Evolutionary conservation across 2,329 filamentous ascomycete species (phyloP).

Genomic region (Ophiobolus disseminans): DNA sequence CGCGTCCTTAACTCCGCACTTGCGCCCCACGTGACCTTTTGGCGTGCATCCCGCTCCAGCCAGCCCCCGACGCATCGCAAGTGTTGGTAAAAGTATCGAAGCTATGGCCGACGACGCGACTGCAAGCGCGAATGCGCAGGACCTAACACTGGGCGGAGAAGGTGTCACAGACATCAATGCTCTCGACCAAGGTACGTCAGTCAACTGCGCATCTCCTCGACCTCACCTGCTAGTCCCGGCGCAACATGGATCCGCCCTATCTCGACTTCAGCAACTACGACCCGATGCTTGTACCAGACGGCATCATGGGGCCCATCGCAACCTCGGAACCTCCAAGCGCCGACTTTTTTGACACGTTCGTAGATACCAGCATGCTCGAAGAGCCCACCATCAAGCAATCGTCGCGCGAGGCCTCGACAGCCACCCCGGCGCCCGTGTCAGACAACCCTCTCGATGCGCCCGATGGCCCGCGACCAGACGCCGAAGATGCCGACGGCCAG

Average conservation of each 20-base stretch:
- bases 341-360: constrained; percentile 3
- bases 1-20: constrained; percentile 10
- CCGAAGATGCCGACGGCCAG: constrained; percentile 64
- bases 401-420: constrained; percentile 62
- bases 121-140: constrained; percentile 37
- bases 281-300: background rate
- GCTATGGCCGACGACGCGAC: constrained; percentile 47
- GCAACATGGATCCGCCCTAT: constrained; percentile 6
- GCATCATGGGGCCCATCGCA: too few relatives aligned
- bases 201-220: background rate
- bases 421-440: constrained; percentile 61
- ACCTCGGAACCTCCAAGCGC: too few relatives aligned
- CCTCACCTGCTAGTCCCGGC: constrained; percentile 6
- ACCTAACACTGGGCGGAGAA: constrained; percentile 31
- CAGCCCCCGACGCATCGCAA: constrained; percentile 30
- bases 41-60: constrained; percentile 18
- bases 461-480: constrained; percentile 63
- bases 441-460: constrained; percentile 76
- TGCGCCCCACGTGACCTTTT: constrained; percentile 22
- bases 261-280: background rate
- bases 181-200: constrained; percentile 43
- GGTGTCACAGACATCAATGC: constrained; percentile 31
- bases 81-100: constrained; percentile 20
- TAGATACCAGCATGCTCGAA: constrained; percentile 67
- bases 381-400: constrained; percentile 51